Evolutionary conservation across 164 flowering plant species (phyloP).

Genomic region (Santalum album): DNA sequence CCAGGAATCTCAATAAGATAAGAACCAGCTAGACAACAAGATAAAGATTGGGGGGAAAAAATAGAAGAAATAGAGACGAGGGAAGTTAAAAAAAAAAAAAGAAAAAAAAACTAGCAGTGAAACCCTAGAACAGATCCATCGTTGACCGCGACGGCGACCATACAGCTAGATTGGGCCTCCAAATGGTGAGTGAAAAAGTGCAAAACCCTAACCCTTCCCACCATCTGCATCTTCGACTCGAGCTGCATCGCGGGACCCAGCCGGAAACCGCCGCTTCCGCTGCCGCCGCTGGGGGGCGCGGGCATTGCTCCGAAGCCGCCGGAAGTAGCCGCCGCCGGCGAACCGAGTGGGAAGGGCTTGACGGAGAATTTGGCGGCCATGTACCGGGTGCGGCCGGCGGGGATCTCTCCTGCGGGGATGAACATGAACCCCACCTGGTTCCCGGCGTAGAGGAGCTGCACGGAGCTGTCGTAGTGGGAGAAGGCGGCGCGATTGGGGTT

Average conservation of each 20-base stretch:
- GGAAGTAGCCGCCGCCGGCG: slow-evolving; percentile 5
- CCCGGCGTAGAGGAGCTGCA: slow-evolving; percentile 76
- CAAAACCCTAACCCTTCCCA: slow-evolving; percentile 70
- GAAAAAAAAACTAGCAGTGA: slow-evolving; percentile 35
- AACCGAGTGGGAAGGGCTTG: slow-evolving; percentile 47
- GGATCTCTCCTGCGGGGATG: slow-evolving; percentile 88
- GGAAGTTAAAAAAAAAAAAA: too few species aligned
- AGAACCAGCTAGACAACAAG: too few species aligned
- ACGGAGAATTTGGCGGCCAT: slow-evolving; percentile 87
- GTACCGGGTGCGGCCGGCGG: slow-evolving; percentile 54
- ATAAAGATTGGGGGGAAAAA: too few species aligned
- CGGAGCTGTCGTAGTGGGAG: slow-evolving; percentile 83
- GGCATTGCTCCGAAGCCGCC: too few species aligned
- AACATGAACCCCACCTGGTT: slow-evolving; percentile 81
- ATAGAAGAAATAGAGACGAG: neutral
- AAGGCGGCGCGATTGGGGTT: slow-evolving; percentile 80
- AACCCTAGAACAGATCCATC: slow-evolving; percentile 85
- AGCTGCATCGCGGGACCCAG: slow-evolving; percentile 62
- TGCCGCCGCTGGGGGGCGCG: slow-evolving; percentile 9
- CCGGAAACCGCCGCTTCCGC: slow-evolving; percentile 16
- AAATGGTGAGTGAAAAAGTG: slow-evolving; percentile 75
- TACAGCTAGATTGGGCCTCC: slow-evolving; percentile 39
- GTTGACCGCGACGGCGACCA: slow-evolving; percentile 40
- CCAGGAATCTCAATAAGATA: too few species aligned
- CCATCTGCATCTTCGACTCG: slow-evolving; percentile 62